Conservation (phyloP, 2,329 filamentous ascomycete genomes). For the Penicillium sp. region DNA sequence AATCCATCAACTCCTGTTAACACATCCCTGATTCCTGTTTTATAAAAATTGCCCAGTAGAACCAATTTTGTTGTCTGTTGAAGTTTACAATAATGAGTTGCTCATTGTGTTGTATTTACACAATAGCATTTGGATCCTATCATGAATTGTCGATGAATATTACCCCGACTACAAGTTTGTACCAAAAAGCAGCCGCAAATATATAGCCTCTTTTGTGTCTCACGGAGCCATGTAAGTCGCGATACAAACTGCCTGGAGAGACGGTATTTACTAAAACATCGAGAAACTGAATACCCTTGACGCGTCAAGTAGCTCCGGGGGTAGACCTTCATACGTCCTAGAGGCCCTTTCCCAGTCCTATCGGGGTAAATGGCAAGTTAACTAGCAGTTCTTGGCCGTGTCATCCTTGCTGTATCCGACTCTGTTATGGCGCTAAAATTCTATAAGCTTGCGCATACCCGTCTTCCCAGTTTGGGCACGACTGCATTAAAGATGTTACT, state of each 20-base stretch:
- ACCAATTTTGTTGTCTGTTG: too few species aligned
- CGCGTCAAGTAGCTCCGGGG: background rate
- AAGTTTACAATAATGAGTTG: too few species aligned
- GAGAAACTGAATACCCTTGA: background rate
- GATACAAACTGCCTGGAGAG: background rate
- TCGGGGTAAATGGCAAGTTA: background rate
- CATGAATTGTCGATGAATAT: too few species aligned
- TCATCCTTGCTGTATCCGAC: background rate
- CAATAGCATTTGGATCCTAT: too few species aligned
- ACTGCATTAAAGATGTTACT: conserved; percentile 2
- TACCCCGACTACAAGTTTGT: background rate
- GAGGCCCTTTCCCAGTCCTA: background rate
- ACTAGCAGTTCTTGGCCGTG: background rate
- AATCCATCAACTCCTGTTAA: too few species aligned
- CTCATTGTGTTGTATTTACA: too few species aligned
- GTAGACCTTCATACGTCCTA: background rate
- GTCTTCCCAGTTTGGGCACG: background rate
- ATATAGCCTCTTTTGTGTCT: background rate
- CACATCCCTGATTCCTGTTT: too few species aligned
- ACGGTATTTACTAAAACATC: too few species aligned
- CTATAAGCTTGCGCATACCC: background rate
- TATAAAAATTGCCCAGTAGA: too few species aligned
- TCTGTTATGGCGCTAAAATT: background rate
- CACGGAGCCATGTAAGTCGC: background rate
- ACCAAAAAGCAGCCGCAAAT: background rate